A percentile compares a stretch with the other conserved stretches of the same genome.
phyloP scores from a whole-genome alignment of 1,139 yeast genomes.

The Hansenula sp. region DNA sequence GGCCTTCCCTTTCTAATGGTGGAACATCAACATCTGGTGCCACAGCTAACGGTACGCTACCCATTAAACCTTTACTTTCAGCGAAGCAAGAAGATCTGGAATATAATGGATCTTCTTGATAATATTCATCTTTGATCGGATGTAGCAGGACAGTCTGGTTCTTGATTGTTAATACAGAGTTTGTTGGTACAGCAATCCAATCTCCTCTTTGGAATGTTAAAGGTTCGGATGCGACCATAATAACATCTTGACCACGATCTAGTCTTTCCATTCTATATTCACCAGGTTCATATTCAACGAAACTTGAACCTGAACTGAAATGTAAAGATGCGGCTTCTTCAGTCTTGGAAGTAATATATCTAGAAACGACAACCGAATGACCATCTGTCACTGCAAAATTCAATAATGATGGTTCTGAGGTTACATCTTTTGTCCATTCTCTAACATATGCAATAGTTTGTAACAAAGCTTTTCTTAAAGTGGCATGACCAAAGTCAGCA shows the following conservation, averaged over 20 bases:
- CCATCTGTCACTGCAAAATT: conserved; percentile 97
- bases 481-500: conserved; percentile 51
- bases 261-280: conserved; percentile 91
- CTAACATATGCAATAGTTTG: conserved; percentile 72
- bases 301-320: conserved; percentile 89
- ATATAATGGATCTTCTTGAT: conserved; percentile 63
- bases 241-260: conserved; percentile 88
- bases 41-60: conserved; percentile 56
- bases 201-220: conserved; percentile 94
- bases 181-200: conserved; percentile 97
- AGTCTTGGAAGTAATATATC: conserved; percentile 83
- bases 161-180: conserved; percentile 78
- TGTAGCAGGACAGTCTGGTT: conserved; percentile 85
- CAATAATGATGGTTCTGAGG: conserved; percentile 78
- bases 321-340: conserved; percentile 97
- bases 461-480: conserved; percentile 64
- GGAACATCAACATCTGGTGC: conserved; percentile 61
- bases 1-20: conserved; percentile 84
- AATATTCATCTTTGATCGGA: conserved; percentile 88
- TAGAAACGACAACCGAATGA: conserved; percentile 76
- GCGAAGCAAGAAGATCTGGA: conserved; percentile 80
- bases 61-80: conserved; percentile 87
- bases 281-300: conserved; percentile 85
- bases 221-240: conserved; percentile 97
- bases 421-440: conserved; percentile 54